Conservation (phyloP, 352 stramenopile genomes). For the Halophytophthora polymorphica region DNA sequence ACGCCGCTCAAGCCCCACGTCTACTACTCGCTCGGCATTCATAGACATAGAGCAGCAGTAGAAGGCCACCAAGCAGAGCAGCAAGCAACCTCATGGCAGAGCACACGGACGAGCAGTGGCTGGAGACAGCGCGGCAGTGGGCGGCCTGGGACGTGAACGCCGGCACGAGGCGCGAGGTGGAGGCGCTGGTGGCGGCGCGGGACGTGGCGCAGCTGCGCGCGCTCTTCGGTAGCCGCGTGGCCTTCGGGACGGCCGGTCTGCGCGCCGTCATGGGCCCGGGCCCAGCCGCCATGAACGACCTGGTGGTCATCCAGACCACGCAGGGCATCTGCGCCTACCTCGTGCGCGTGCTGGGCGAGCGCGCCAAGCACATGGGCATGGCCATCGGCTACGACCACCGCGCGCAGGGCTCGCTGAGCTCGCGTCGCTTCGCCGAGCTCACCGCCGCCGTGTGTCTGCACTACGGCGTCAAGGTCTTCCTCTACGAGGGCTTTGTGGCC, state of each 20-base stretch:
- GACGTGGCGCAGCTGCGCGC: slow-evolving; percentile 50
- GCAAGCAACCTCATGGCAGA: slow-evolving; percentile 18
- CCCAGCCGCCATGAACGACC: slow-evolving; percentile 89
- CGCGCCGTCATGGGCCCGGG: slow-evolving; percentile 88
- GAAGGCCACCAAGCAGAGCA: slow-evolving; percentile 5
- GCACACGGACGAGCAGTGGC: slow-evolving; percentile 39
- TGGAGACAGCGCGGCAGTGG: slow-evolving; percentile 71
- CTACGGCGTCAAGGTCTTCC: slow-evolving; percentile 86
- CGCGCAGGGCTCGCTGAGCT: slow-evolving; percentile 69
- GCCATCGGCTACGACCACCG: slow-evolving; percentile 92
- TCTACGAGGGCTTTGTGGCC: slow-evolving; percentile 91
- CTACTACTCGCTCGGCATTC: neutral
- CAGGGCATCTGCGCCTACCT: slow-evolving; percentile 90
- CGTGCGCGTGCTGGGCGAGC: slow-evolving; percentile 63
- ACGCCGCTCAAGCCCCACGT: no score
- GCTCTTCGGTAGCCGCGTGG: slow-evolving; percentile 80
- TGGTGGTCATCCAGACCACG: slow-evolving; percentile 91
- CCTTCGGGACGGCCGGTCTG: slow-evolving; percentile 92
- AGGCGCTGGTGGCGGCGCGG: slow-evolving; percentile 54
- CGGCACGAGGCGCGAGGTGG: slow-evolving; percentile 62
- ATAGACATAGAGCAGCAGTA: slow-evolving; percentile 15
- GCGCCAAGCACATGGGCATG: slow-evolving; percentile 73
- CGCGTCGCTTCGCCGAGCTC: slow-evolving; percentile 85
- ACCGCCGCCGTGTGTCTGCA: slow-evolving; percentile 80
- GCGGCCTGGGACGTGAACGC: slow-evolving; percentile 84